Evolutionary conservation across 163 green algal species (phyloP), one percentile per base, ranked within the genome.

Genomic region (Chlorella variabilis): DNA sequence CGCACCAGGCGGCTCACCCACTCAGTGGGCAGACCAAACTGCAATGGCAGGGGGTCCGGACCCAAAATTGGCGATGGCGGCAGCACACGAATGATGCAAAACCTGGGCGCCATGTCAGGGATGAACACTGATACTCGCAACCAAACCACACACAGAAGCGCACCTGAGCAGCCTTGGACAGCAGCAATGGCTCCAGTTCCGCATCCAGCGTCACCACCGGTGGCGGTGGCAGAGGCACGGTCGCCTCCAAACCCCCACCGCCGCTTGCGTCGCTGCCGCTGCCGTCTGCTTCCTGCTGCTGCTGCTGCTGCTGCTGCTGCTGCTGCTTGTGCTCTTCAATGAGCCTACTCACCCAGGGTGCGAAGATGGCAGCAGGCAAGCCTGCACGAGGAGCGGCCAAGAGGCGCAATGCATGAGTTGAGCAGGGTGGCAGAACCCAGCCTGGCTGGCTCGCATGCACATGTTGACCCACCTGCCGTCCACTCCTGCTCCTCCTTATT

Each of bases 401-500:
- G 61, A 29, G 61, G 13, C 4, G 59, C 23, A 11, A 17, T 3
- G 34, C 3, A 11, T 68, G 59, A 42, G 59, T 11, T 7, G 65
- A 9, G 65, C 36, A 51, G n/a, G n/a, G n/a, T n/a, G n/a, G n/a
- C n/a, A n/a, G n/a, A n/a, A n/a, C n/a, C n/a, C n/a, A n/a, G n/a
- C n/a, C n/a, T n/a, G n/a, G n/a, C n/a, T n/a, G n/a, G n/a, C n/a
- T n/a, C n/a, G n/a, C n/a, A n/a, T n/a, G n/a, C n/a, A n/a, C n/a
- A n/a, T 68, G 59, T 31, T 27, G 21, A 6, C 23, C 70, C 41
- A 63, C 75, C 75, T 20, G 91, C 91, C 67, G 90, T 95, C 85
- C 90, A 95, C 78, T 97, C 93, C 9, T 85, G 79, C 88, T 97
- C 93, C 63, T 94, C 89, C 75, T 88, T 91, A 54, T 92, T 89